These are phyloP conservation scores for Myriosclerotinia curreyana DNA, from an alignment of 2,329 filamentous ascomycete species.

Conservation along the genomic window DNA sequence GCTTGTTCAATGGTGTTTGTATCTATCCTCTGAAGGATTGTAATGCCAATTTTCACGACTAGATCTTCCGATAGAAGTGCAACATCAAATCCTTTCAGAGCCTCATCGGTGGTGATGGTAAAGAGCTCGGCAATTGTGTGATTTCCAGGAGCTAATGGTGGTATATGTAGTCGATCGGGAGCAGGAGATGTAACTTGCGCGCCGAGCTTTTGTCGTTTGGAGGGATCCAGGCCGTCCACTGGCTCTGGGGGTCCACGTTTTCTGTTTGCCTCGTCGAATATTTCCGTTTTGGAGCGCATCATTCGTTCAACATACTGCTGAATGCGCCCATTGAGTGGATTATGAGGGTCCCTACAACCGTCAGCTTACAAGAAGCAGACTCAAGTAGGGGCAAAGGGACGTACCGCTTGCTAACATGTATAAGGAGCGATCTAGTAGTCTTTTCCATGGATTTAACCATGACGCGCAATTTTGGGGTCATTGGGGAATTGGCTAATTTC, in stretches of 20 bases:
- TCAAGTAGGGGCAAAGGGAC: slow-evolving; percentile 28
- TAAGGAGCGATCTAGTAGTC: slow-evolving; percentile 77
- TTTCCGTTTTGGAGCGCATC: slow-evolving; percentile 71
- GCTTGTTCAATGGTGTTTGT: slow-evolving; percentile 66
- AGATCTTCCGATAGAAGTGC: slow-evolving; percentile 72
- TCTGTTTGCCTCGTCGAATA: slow-evolving; percentile 72
- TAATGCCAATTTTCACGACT: slow-evolving; percentile 77
- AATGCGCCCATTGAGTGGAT: slow-evolving; percentile 72
- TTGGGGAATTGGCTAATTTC: slow-evolving; percentile 70
- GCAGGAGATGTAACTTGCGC: slow-evolving; percentile 43
- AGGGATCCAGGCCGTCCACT: slow-evolving; percentile 65
- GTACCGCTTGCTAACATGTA: slow-evolving; percentile 78
- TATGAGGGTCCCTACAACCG: slow-evolving; percentile 67
- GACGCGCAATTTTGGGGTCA: slow-evolving; percentile 77
- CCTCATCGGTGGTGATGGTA: slow-evolving; percentile 74
- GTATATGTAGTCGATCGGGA: slow-evolving; percentile 43
- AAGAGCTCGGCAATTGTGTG: slow-evolving; percentile 81
- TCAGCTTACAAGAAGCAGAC: slow-evolving; percentile 31
- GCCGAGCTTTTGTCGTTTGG: slow-evolving; percentile 77
- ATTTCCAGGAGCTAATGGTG: slow-evolving; percentile 70
- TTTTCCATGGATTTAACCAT: slow-evolving; percentile 93
- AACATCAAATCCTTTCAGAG: slow-evolving; percentile 77
- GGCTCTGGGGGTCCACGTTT: slow-evolving; percentile 75
- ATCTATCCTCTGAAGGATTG: slow-evolving; percentile 71
- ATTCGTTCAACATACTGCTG: slow-evolving; percentile 84